Base-by-base conservation (phyloP, 2,329 filamentous ascomycete species). In the Huntiella omanensis region DNA sequence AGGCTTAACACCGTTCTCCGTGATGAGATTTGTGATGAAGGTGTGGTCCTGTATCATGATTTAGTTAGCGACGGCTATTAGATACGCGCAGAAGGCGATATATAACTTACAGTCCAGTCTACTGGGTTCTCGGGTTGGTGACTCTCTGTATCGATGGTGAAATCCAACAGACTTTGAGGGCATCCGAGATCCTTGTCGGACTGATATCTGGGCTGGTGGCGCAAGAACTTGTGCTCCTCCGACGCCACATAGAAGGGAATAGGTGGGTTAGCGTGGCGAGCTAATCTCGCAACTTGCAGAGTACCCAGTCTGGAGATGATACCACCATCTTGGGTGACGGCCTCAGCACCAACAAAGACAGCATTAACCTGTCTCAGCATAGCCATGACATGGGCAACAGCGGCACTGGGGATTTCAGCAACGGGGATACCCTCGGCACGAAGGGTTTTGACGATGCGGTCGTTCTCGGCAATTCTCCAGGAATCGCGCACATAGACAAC, bases 221-320 rank as follows among this genome's bases (percentile, higher is more conserved):
- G 73, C 40, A 92, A 85, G 58, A 98, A 95, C 64, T 98, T 98
- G 68, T 98, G 91, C 55, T 83, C 92, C 66, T 98, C 91, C 1
- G 82, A 82, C 4, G 91, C 86, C 13, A 94, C 86, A 57, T 92
- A 94, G 54, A 96, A 84, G 0, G 82, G 82, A 52, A 83, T 78
- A 11, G 45, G 51, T 11, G 52, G 52, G 35, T 78, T 75, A 39
- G 67, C 67, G 22, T 62, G 60, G 55, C 79, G 78, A 4, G 87
- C 86, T 45, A 95, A 66, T 54, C 85, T 67, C 2, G 84, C 87
- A 54, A 96, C 80, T 64, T 94, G 86, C 54, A 83, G 88, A 2
- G 73, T 77, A 45, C 88, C 88, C 63, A 96, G 73, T 42, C 87
- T 70, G 17, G 83, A 88, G 54, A 98, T 83, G 54, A 96, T 81